Evolutionary conservation across 2,329 filamentous ascomycete genomes (phyloP).

Genomic region (Calonectria pauciramosa): DNA sequence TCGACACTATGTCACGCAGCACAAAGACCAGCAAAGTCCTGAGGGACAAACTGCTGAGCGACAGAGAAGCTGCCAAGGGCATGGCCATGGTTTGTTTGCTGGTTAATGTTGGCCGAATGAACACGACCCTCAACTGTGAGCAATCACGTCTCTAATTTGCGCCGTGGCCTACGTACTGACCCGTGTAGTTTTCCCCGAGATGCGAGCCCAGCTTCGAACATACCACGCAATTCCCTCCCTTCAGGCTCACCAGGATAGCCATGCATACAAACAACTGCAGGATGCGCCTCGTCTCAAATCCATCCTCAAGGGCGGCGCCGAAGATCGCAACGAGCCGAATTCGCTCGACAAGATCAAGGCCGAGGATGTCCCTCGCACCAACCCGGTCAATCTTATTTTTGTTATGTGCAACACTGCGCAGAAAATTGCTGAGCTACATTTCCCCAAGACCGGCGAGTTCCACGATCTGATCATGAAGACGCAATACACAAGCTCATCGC

Average conservation of each 20-base stretch:
- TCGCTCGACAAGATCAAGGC: slow-evolving; percentile 86
- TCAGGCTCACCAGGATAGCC: slow-evolving; percentile 93
- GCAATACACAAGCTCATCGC: slow-evolving; percentile 83
- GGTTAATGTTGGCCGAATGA: slow-evolving; percentile 98
- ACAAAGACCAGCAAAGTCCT: slow-evolving; percentile 99
- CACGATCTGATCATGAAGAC: slow-evolving; percentile 97
- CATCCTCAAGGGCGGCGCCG: slow-evolving; percentile 95
- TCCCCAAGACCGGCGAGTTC: slow-evolving; percentile 87
- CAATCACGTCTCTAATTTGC: slow-evolving; percentile 27
- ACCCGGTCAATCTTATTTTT: slow-evolving; percentile 97
- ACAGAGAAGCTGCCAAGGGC: slow-evolving; percentile 91
- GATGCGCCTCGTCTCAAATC: slow-evolving; percentile 97
- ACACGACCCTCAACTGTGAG: slow-evolving; percentile 96
- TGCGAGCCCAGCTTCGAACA: slow-evolving; percentile 96
- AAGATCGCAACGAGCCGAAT: slow-evolving; percentile 87
- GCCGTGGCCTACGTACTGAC: slow-evolving; percentile 33
- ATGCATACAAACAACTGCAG: slow-evolving; percentile 97
- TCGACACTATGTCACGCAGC: slow-evolving; percentile 98
- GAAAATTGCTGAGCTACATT: slow-evolving; percentile 94
- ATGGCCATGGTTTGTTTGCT: slow-evolving; percentile 99
- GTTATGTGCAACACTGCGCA: slow-evolving; percentile 90
- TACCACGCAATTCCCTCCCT: slow-evolving; percentile 98
- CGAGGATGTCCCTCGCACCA: slow-evolving; percentile 78
- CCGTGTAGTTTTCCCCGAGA: slow-evolving; percentile 93
- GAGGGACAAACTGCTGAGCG: slow-evolving; percentile 94